Evolutionary conservation across 2,329 filamentous ascomycete genomes (phyloP).

Genomic region (Ophiosphaerella korrae): DNA sequence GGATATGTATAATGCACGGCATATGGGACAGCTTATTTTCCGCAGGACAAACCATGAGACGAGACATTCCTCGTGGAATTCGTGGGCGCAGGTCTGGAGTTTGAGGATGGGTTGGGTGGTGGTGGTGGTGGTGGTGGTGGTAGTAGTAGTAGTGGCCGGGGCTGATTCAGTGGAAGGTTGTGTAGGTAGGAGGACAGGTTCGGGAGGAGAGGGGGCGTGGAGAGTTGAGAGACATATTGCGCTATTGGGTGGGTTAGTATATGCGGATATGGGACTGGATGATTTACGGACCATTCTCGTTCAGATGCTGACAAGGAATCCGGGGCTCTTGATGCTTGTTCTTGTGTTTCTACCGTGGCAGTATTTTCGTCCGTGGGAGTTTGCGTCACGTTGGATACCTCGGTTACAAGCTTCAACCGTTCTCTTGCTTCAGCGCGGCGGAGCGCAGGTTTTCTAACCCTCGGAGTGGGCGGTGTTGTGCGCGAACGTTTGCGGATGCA

Average conservation of each 20-base stretch:
- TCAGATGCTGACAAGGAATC: constrained; percentile 27
- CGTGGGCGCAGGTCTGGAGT: constrained; percentile 32
- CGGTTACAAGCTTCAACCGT: constrained; percentile 26
- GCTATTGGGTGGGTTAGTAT: constrained; percentile 19
- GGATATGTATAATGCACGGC: constrained; percentile 33
- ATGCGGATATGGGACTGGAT: not conserved
- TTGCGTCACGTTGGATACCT: constrained; percentile 13
- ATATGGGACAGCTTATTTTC: constrained; percentile 41
- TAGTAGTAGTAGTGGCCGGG: not conserved
- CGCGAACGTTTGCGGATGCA: constrained; percentile 24
- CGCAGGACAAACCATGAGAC: constrained; percentile 36
- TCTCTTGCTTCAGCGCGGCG: constrained; percentile 28
- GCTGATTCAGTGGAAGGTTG: constrained; percentile 10
- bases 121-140: not conserved
- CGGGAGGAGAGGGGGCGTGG: constrained; percentile 30
- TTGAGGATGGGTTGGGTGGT: constrained; percentile 24
- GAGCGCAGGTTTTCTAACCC: constrained; percentile 23
- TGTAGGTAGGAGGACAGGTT: constrained; percentile 29
- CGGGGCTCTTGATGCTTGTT: constrained; percentile 4
- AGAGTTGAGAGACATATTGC: constrained; percentile 41
- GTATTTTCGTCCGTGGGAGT: constrained; percentile 1
- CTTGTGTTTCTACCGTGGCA: not conserved
- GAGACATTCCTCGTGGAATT: constrained; percentile 41
- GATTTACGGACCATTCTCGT: constrained; percentile 31
- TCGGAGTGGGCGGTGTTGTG: constrained; percentile 3